Evolutionary conservation across 441 rosid species (phyloP), one percentile per base, ranked within the genome.

Genomic region (Gossypium schwendimanii): DNA sequence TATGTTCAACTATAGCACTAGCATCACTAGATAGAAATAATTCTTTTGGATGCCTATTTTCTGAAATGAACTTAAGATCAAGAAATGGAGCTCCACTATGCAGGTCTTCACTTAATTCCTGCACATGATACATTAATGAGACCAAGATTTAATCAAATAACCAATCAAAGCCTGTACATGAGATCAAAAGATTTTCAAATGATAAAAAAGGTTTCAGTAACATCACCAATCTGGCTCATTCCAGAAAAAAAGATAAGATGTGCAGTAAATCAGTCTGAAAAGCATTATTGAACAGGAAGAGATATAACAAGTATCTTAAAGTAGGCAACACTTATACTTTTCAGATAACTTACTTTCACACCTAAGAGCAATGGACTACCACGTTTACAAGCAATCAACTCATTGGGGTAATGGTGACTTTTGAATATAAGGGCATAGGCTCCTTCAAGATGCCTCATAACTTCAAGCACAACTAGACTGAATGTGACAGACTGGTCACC

Each of bases 401-500:
- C 98, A 76, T 95, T 90, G 21, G 97, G 99, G 82, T 93, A 95
- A 75, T 91, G 98, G 54, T 78, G 74, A 80, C 99, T 95, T 84
- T 93, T 95, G 77, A 95, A 93, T 18, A 95, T 82, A 77, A 95
- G 98, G 64, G 99, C 99, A 85, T 93, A 95, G 49, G 99, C 99
- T 80, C 99, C 99, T 78, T 95, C 99, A 65, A 95, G 96, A 76
- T 90, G 98, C 77, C 97, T 87, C 95, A 93, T 89, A 73, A 95
- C 97, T 84, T 95, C 99, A 75, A 90, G 83, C 41, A 95, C 97
- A 79, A 95, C 98, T 81, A 93, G 93, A 81, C 92, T 84, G 82
- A 95, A 95, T 41, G 94, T 77, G 70, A 88, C 93, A 47, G 85
- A 79, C 76, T 81, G 87, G 57, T 70, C 87, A 76, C 94, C 99